A percentile compares a stretch with the other conserved stretches of the same genome.
phyloP scores from a whole-genome alignment of 352 stramenopile species.

The Globisporangium nunn region DNA sequence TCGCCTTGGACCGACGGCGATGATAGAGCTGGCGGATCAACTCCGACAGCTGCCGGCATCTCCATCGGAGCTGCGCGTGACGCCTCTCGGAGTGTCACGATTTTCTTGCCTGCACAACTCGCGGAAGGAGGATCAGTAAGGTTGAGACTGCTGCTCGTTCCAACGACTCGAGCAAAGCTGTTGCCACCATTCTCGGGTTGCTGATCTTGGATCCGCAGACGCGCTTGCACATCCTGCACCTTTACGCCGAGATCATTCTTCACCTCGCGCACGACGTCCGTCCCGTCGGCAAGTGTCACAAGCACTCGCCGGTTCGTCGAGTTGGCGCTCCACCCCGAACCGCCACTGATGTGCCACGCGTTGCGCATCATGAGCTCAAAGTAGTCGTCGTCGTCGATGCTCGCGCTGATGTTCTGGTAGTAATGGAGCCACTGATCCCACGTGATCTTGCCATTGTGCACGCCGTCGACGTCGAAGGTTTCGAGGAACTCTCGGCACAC shows the following conservation, averaged over 20 bases:
- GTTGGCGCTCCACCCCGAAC: slow-evolving; percentile 45
- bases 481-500: slow-evolving; percentile 82
- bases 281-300: slow-evolving; percentile 46
- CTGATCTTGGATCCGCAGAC: slow-evolving; percentile 27
- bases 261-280: slow-evolving; percentile 34
- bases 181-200: neutral
- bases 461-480: slow-evolving; percentile 73
- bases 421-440: slow-evolving; percentile 74
- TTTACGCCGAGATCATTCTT: slow-evolving; percentile 37
- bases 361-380: slow-evolving; percentile 91
- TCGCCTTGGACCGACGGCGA: slow-evolving; percentile 21
- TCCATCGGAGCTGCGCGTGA: slow-evolving; percentile 25
- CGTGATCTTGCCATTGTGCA: slow-evolving; percentile 65
- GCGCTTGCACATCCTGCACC: slow-evolving; percentile 22
- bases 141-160: slow-evolving; percentile 6
- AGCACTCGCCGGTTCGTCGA: slow-evolving; percentile 56
- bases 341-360: slow-evolving; percentile 55
- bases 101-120: slow-evolving; percentile 22
- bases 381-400: slow-evolving; percentile 87
- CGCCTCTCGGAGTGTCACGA: slow-evolving; percentile 53
- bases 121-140: slow-evolving; percentile 7
- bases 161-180: slow-evolving; percentile 5
- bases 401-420: slow-evolving; percentile 87
- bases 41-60: slow-evolving; percentile 5
- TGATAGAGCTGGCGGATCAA: neutral